Evolutionary conservation across 352 stramenopile genomes (phyloP), one percentile per base, ranked within the genome.

Genomic region (Labyrinthula sp.): DNA sequence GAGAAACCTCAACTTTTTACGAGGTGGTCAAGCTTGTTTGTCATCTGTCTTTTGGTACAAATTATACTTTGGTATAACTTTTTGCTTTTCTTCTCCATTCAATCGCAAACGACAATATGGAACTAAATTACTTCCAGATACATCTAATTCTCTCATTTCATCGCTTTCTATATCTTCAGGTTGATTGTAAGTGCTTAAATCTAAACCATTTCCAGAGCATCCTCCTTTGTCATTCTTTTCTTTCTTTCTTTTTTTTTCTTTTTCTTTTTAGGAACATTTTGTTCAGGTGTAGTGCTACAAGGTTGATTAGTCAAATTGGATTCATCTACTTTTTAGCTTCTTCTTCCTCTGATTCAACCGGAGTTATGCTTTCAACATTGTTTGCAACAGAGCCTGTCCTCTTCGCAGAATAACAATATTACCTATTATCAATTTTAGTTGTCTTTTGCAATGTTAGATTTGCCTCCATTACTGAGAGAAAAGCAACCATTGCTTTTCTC

Each of bases 1-100:
- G 82, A 52, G 79, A 91, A 15, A 18, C n/a, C 2, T 41, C 57
- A 1, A 88, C 81, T 1, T 83, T 81, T 92, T 92, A 14, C 82
- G 77, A 1, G 87, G 84, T 22, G 85, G 83, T 17, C 92, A 69
- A 0, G 88, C 94, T 68, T 97, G 88, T 15, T 83, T 84, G 26
- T 89, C 68, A 25, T 65, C 61, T n/a, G 30, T 48, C 43, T 57
- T 57, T 23, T 45, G 61, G 31, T 59, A 39, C 30, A 47, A 23
- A 33, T 33, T 18, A 50, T 15, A 28, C 34, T 35, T 14, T 27
- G n/a, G 0, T 34, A 39, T 8, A 52, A 20, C n/a, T 35, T 35
- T 21, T 35, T 31, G 12, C 43, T 31, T 22, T n/a, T 52, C 28
- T n/a, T 15, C 28, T 12, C 28, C 12, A 15, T n/a, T 15, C 25